These are phyloP conservation scores for Earliella scabrosa DNA, from an alignment of 1,284 basidiomycete genomes.

Conservation along the genomic window DNA sequence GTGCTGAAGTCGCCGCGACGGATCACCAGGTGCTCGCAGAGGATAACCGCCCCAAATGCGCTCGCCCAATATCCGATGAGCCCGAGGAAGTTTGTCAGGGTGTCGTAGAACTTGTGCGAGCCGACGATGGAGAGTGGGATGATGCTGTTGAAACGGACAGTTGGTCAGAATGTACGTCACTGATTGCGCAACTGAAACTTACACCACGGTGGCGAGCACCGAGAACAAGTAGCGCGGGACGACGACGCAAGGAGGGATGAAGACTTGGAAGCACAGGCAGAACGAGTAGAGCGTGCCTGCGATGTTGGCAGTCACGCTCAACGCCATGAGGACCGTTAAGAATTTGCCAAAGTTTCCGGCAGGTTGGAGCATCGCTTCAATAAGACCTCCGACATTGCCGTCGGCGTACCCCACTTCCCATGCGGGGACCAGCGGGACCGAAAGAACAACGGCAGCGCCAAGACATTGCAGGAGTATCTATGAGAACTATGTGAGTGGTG, in stretches of 20 bases:
- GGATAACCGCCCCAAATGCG: conserved; percentile 60
- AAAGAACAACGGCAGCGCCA: conserved; percentile 75
- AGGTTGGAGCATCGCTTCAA: conserved; percentile 76
- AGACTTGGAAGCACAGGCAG: conserved; percentile 81
- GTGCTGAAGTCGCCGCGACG: conserved; percentile 50
- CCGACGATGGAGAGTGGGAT: conserved; percentile 72
- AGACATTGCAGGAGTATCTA: conserved; percentile 71
- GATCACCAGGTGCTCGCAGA: conserved; percentile 70
- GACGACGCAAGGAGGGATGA: conserved; percentile 64
- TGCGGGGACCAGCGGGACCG: conserved; percentile 58
- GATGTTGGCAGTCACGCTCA: conserved; percentile 86
- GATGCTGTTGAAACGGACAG: conserved; percentile 26
- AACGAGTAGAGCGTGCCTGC: conserved; percentile 86
- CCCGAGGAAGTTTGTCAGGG: conserved; percentile 71
- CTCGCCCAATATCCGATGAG: conserved; percentile 78
- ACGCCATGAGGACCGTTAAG: conserved; percentile 80
- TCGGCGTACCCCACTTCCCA: conserved; percentile 71
- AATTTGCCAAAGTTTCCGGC: conserved; percentile 83
- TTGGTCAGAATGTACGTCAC: background rate
- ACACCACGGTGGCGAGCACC: conserved; percentile 81
- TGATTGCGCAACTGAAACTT: conserved; percentile 31
- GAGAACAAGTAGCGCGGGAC: conserved; percentile 91
- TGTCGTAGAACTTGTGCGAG: conserved; percentile 65
- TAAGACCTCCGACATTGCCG: conserved; percentile 72
- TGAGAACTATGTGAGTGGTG: background rate